Evolutionary conservation across 768 basidiomycete species (phyloP), one percentile per base, ranked within the genome.

Genomic region (Hydnum rufescens): DNA sequence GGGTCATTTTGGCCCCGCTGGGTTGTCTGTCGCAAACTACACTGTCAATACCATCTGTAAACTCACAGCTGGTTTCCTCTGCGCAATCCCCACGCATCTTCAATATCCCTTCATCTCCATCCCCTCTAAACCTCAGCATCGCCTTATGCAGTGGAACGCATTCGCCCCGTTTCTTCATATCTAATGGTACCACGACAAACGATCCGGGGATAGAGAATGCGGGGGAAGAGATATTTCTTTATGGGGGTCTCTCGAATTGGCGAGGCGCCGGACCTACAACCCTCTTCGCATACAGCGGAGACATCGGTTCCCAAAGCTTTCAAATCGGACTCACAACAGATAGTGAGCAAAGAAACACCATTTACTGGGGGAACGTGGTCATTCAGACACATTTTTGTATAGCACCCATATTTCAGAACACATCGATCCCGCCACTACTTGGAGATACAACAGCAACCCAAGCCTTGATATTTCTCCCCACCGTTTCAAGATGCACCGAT

Each of bases 381-480:
- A 13, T 25, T 47, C 13, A 47, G 13, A 47, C 25, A 18, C n/a
- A 23, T 39, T 16, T 34, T 28, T 36, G 29, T 6, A 5, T 47
- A 78, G 77, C 57, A 6, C 69, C 74, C 18, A 64, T 78, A 47
- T 78, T 79, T 57, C 60, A 69, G 54, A 53, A 64, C 3, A 59
- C 74, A 6, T 53, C 63, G 18, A 58, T 58, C 5, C 59, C 71
- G 0, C 82, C 82, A 1, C 63, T 81, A 4, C 65, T 86, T 1
- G 82, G 80, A 2, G 85, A 88, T 61, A 77, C 81, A 1, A 82
- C 83, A 1, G 66, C 77, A 4, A 82, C 77, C 49, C 76, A 82
- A 60, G 82, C 75, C 0, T 63, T 88, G 28, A 59, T 87, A n/a
- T 6, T 84, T 82, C 63, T 87, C 85, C 0, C 73, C 74, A 4